Evolutionary conservation across 2,329 filamentous ascomycete genomes (phyloP).

Genomic region (Cladosporium sp.): DNA sequence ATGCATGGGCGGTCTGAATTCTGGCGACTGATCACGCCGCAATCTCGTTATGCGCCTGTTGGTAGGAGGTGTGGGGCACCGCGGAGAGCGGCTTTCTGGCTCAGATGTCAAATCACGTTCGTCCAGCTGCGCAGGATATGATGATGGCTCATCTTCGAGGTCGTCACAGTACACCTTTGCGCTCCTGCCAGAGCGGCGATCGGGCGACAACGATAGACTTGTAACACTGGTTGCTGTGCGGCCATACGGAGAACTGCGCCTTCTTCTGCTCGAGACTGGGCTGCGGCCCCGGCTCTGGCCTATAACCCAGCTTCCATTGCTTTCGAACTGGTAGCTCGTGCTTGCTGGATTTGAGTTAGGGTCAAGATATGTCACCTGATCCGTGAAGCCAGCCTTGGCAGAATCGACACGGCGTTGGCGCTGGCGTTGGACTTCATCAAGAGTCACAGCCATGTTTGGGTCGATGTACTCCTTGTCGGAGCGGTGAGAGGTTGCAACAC

Average conservation of each 20-base stretch:
- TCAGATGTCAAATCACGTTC: background rate
- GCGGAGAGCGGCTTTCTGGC: background rate
- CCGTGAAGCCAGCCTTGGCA: conserved; percentile 25
- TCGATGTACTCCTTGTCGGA: conserved; percentile 53
- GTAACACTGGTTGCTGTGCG: conserved; percentile 31
- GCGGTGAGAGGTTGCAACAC: conserved; percentile 43
- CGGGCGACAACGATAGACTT: conserved; percentile 22
- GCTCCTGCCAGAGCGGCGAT: conserved; percentile 16
- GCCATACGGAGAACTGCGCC: conserved; percentile 39
- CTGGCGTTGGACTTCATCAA: conserved; percentile 45
- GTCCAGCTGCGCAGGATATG: conserved; percentile 12
- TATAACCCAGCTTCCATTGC: conserved; percentile 49
- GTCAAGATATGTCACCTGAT: conserved; percentile 38
- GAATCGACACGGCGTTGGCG: conserved; percentile 21
- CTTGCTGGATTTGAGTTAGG: conserved; percentile 45
- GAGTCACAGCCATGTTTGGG: conserved; percentile 46
- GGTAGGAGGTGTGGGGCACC: background rate
- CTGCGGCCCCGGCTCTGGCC: conserved; percentile 39
- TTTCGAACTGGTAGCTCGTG: conserved; percentile 46
- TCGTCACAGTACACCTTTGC: conserved; percentile 18
- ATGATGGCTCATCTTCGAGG: background rate
- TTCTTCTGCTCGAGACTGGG: conserved; percentile 38
- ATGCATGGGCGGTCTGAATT: conserved; percentile 31
- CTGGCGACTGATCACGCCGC: conserved; percentile 8
- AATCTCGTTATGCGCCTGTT: background rate